Conservation (phyloP, 2,329 filamentous ascomycete genomes). For the Aspergillus felis region DNA sequence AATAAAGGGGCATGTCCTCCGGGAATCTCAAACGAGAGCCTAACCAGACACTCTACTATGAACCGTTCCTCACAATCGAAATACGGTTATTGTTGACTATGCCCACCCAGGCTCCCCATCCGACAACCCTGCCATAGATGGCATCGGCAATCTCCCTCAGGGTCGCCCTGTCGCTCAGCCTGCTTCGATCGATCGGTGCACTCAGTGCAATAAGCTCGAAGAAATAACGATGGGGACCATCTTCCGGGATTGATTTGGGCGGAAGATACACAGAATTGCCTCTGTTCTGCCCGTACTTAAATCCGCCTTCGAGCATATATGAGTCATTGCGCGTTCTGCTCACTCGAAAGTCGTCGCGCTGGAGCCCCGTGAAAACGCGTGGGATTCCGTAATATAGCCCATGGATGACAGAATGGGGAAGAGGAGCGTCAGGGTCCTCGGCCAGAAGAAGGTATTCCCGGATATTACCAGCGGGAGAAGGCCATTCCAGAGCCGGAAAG, state of each 20-base stretch:
- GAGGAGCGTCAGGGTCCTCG: conserved; percentile 48
- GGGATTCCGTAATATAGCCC: conserved; percentile 45
- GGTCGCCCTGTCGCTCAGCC: conserved; percentile 38
- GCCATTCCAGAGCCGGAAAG: conserved; percentile 44
- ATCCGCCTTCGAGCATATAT: conserved; percentile 37
- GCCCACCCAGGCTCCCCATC: conserved; percentile 50
- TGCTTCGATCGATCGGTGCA: conserved; percentile 37
- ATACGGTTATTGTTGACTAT: conserved; percentile 38
- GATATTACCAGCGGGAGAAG: conserved; percentile 29
- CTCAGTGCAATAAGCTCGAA: conserved; percentile 49
- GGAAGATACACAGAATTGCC: conserved; percentile 42
- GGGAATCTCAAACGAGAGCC: neutral
- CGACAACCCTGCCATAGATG: conserved; percentile 47
- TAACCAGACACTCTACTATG: neutral
- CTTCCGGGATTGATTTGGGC: conserved; percentile 47
- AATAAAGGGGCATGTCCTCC: neutral
- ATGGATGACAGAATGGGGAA: conserved; percentile 45
- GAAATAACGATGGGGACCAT: conserved; percentile 53
- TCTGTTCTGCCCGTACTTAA: conserved; percentile 45
- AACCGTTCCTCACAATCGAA: neutral
- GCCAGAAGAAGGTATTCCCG: conserved; percentile 47
- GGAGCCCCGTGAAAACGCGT: conserved; percentile 30
- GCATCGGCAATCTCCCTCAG: conserved; percentile 42
- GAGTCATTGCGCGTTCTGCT: conserved; percentile 14
- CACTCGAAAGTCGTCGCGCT: conserved; percentile 37